Evolutionary conservation across 179 eudicot genomes (phyloP), one percentile per base, ranked within the genome.

Genomic region (Vitellaria paradoxa): DNA sequence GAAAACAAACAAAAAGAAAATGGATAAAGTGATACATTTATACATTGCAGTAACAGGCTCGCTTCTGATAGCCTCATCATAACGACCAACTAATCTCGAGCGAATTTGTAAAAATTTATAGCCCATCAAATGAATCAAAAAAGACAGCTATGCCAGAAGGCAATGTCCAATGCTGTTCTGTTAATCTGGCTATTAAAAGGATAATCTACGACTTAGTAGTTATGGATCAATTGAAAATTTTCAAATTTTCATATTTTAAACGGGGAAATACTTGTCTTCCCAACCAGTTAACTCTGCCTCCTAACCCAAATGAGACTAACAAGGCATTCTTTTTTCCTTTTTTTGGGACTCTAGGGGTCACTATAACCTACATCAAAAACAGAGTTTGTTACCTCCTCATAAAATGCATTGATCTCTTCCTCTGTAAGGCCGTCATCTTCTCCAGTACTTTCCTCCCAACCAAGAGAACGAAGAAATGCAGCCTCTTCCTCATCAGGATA

Each of bases 381-480:
- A 2, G 20, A 60, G 42, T 30, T 65, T 67, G 18, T 89, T 90
- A 92, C 94, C 88, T 94, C 88, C 73, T 84, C 79, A 73, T 77
- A 85, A 77, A 94, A 94, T 47, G 94, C 90, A 76, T 82, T 82
- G 47, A 92, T 94, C 88, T 94, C 98, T 82, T 94, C 97, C 81
- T 91, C 90, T 3, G 97, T 94, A 42, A 94, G 89, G 53, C 90
- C 94, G 65, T 87, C 96, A 47, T 94, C 97, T 80, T 91, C 96
- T 55, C 84, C 97, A 63, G 78, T 89, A 77, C 84, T 87, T 82
- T 89, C 94, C 68, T 91, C 94, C 98, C 98, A 94, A 61, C 98
- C 98, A 82, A 92, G 90, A 74, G 93, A 87, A 64, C 90, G 91
- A 74, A 94, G 88, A 76, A 94, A 92, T 5, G 88, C 90, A 76